These are phyloP conservation scores for Paramyrothecium roridum DNA, from an alignment of 2,329 filamentous ascomycete genomes.

Conservation along the genomic window DNA sequence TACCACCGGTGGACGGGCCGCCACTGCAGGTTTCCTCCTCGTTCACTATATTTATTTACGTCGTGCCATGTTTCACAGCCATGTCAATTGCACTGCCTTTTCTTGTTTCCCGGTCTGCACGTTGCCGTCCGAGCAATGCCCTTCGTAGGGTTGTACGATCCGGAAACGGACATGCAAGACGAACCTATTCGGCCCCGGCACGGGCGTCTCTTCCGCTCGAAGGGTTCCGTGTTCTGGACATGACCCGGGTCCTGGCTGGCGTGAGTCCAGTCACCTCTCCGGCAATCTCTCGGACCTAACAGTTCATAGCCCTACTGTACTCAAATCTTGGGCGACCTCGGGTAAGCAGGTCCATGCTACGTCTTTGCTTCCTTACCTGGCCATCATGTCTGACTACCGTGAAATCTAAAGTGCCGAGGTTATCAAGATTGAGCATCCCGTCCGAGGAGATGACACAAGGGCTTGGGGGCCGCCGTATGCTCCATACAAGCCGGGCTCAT, in stretches of 20 bases:
- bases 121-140: neutral
- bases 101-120: neutral
- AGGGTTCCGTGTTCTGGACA: conserved; percentile 87
- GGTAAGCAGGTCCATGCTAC: conserved; percentile 53
- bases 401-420: conserved; percentile 70
- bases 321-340: conserved; percentile 92
- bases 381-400: neutral
- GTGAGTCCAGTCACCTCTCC: conserved; percentile 51
- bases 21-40: no score
- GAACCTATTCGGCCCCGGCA: conserved; percentile 25
- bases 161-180: conserved; percentile 9
- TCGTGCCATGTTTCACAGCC: no score
- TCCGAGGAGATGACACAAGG: conserved; percentile 86
- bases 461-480: conserved; percentile 97
- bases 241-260: conserved; percentile 93
- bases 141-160: neutral
- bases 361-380: no score
- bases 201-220: conserved; percentile 61
- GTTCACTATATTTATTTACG: no score
- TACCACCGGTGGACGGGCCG: no score
- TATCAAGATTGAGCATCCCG: conserved; percentile 95
- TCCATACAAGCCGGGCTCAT: conserved; percentile 61
- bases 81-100: no score
- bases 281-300: neutral
- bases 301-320: conserved; percentile 82